phyloP scores from a whole-genome alignment of 257 asterid genomes.

The Nicotiana obtusifolia region DNA sequence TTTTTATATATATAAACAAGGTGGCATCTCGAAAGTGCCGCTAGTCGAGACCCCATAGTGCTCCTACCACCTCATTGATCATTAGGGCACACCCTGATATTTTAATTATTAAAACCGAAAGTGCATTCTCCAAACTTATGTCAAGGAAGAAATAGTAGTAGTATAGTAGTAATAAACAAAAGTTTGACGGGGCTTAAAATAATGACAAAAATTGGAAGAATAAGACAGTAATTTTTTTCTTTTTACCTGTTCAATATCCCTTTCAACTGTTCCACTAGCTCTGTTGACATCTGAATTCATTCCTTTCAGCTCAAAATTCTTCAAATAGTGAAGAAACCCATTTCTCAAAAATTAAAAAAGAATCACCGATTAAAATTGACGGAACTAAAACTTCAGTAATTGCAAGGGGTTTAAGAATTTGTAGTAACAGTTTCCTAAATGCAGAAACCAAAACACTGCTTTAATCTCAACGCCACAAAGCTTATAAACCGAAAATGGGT shows the following conservation, averaged over 20 bases:
- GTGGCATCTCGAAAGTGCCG: too few relatives aligned
- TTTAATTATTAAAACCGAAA: too few relatives aligned
- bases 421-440: neutral
- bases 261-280: slow-evolving; percentile 59
- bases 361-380: neutral
- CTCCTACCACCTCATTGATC: too few relatives aligned
- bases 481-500: neutral
- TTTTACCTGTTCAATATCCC: slow-evolving; percentile 71
- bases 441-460: neutral
- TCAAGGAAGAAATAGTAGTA: too few relatives aligned
- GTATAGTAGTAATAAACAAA: neutral
- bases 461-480: neutral
- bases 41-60: too few relatives aligned
- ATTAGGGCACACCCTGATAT: too few relatives aligned
- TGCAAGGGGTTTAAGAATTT: neutral
- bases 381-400: neutral
- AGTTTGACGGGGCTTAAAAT: neutral
- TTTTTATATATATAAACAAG: too few relatives aligned
- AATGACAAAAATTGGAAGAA: slow-evolving; percentile 5
- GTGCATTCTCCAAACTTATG: too few relatives aligned
- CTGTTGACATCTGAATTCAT: slow-evolving; percentile 63
- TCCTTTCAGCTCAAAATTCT: slow-evolving; percentile 18
- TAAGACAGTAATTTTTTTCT: neutral
- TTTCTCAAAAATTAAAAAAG: neutral
- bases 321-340: neutral